phyloP scores from a whole-genome alignment of 371 early-diverging fungal species.

The Phascolomyces articulosus region DNA sequence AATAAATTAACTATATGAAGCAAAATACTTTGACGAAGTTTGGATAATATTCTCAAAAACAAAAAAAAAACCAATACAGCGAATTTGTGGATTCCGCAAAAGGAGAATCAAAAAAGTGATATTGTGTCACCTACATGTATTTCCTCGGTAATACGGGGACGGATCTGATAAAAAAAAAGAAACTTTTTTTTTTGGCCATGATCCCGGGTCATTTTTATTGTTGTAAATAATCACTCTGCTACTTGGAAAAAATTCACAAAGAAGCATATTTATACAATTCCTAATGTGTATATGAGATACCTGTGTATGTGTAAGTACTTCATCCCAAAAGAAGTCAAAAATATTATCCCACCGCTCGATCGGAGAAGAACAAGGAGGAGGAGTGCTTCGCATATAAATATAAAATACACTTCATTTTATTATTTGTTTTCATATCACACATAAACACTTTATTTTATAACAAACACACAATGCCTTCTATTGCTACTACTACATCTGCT shows the following conservation, averaged over 20 bases:
- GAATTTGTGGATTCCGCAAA: slow-evolving; percentile 1
- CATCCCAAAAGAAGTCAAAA: no score
- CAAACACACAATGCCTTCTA: neutral
- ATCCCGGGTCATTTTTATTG: neutral
- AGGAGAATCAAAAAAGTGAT: neutral
- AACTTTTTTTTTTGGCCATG: neutral
- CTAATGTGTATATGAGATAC: no score
- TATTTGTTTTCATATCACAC: no score
- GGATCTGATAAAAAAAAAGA: slow-evolving; percentile 3
- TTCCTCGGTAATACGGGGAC: neutral
- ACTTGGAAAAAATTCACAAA: no score
- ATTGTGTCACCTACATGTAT: neutral
- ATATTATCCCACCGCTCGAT: neutral
- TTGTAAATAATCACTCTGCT: no score
- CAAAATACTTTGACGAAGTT: neutral
- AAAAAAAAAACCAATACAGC: neutral
- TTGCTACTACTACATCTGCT: slow-evolving; percentile 2
- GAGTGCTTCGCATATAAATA: neutral
- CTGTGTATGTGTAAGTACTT: no score
- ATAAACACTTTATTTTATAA: no score
- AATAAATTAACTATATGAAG: no score
- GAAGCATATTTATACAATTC: no score
- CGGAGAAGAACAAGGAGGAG: neutral
- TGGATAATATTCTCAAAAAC: neutral
- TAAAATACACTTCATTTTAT: no score